Percentiles rank a stretch among this genome's conserved stretches.
phyloP scores from a whole-genome alignment of 169 alveolate species.

The Plasmodium knowlesi region DNA sequence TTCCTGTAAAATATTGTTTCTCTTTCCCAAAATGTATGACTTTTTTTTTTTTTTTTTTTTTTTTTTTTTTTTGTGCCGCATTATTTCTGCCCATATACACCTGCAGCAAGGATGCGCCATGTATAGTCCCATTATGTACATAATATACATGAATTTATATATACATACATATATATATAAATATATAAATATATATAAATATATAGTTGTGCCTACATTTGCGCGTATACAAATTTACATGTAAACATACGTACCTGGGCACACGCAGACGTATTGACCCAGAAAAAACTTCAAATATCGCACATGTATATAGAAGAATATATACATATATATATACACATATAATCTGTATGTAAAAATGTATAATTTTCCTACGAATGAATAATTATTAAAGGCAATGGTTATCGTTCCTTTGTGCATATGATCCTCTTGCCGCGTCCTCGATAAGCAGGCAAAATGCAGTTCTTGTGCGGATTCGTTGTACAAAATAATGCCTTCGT shows the following conservation, averaged over 20 bases:
- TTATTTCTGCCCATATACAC: constrained; percentile 6
- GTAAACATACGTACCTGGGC: neutral
- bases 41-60: neutral
- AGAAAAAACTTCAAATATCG: neutral
- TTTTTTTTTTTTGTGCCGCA: neutral
- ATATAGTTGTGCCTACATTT: neutral
- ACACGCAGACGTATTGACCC: neutral
- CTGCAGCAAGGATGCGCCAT: neutral
- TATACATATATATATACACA: too few relatives aligned
- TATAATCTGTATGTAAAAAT: neutral
- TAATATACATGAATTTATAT: too few relatives aligned
- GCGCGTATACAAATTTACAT: neutral
- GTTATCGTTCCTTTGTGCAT: neutral
- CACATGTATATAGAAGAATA: neutral
- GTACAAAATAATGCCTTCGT: neutral
- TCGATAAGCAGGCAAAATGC: neutral
- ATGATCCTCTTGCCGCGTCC: neutral
- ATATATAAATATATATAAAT: too few relatives aligned
- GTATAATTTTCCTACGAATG: neutral
- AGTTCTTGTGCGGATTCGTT: neutral
- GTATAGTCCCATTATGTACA: neutral
- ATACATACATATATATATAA: too few relatives aligned
- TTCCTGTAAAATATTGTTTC: neutral
- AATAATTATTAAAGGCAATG: neutral
- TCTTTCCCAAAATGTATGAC: neutral